phyloP scores from a whole-genome alignment of 106 monocot species.

The Xerophyta viscosa region DNA sequence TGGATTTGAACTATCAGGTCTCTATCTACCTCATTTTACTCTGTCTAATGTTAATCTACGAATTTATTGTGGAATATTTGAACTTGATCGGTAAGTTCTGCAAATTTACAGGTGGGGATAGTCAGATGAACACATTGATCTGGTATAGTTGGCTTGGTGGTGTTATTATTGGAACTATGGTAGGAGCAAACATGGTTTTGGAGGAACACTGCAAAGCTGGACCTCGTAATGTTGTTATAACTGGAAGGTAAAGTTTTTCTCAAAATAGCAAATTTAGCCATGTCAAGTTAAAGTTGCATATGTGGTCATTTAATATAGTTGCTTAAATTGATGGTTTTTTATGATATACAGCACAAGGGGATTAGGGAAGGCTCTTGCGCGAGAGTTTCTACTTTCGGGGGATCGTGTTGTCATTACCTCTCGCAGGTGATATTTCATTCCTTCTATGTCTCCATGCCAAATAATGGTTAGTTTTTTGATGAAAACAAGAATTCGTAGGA shows the following conservation, averaged over 20 bases:
- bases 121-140: constrained; percentile 82
- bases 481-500: neutral
- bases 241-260: constrained; percentile 98
- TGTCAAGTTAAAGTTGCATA: no score
- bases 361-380: constrained; percentile 92
- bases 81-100: neutral
- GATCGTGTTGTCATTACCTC: constrained; percentile 93
- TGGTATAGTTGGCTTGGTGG: constrained; percentile 99
- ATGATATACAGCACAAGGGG: constrained; percentile 71
- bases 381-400: constrained; percentile 98
- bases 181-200: constrained; percentile 84
- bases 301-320: no score
- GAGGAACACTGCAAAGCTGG: constrained; percentile 93
- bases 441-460: neutral
- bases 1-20: constrained; percentile 96
- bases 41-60: neutral
- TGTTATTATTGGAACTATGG: constrained; percentile 92
- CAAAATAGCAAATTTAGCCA: no score
- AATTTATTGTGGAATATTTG: no score
- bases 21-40: neutral
- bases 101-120: constrained; percentile 65
- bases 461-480: neutral
- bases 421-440: constrained; percentile 52
- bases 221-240: constrained; percentile 93
- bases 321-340: neutral